Conservation (phyloP, 805 yeast genomes). For the Blastobotrys mokoenaii region DNA sequence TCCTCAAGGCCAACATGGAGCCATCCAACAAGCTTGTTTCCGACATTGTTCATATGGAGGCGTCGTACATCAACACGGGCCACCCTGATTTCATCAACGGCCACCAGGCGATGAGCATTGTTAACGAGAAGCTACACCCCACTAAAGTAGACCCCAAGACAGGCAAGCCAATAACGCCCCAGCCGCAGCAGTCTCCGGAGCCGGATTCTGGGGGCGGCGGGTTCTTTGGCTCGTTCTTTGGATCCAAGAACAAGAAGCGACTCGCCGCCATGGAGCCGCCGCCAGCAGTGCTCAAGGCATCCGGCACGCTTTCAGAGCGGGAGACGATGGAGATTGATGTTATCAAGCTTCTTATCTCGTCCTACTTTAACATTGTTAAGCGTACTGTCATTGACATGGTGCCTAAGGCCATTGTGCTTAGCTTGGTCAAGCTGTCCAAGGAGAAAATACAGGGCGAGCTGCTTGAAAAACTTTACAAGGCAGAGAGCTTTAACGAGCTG, state of each 20-base stretch:
- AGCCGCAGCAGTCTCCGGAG: conserved; percentile 21
- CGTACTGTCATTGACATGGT: conserved; percentile 88
- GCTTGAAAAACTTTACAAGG: conserved; percentile 76
- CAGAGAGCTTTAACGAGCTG: conserved; percentile 57
- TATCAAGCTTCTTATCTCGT: conserved; percentile 80
- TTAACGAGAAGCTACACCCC: conserved; percentile 78
- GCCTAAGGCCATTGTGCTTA: conserved; percentile 93
- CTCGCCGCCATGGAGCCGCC: conserved; percentile 96
- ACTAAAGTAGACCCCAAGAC: conserved; percentile 83
- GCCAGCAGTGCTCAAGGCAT: conserved; percentile 87
- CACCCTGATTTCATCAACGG: conserved; percentile 96
- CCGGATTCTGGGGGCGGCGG: conserved; percentile 40
- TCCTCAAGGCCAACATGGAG: conserved; percentile 63
- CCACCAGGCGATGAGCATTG: conserved; percentile 88
- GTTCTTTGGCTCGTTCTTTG: conserved; percentile 92
- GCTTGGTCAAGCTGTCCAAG: conserved; percentile 76
- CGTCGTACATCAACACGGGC: conserved; percentile 92
- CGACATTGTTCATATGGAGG: conserved; percentile 80
- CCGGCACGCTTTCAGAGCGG: conserved; percentile 87
- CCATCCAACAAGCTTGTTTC: conserved; percentile 83
- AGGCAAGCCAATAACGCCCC: conserved; percentile 63
- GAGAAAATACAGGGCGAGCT: conserved; percentile 85
- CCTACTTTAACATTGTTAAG: conserved; percentile 88
- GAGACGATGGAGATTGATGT: conserved; percentile 97
- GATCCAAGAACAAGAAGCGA: conserved; percentile 86